These are phyloP conservation scores for Boletus rubropictus DNA, from an alignment of 768 basidiomycete species.

Conservation along the genomic window DNA sequence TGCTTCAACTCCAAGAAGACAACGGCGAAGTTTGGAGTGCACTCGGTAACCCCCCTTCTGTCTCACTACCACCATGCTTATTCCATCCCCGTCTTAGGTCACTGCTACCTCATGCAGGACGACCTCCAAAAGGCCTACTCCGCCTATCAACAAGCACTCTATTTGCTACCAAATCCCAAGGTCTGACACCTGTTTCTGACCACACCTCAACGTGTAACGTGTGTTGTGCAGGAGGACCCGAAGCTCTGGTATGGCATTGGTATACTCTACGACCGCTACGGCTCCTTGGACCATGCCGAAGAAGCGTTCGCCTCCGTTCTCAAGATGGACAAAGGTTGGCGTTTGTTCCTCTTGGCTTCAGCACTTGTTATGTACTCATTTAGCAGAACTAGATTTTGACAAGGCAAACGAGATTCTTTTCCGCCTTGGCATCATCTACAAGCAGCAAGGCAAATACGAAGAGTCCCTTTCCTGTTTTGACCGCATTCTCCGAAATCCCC, in stretches of 20 bases:
- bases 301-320: constrained; percentile 97
- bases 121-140: constrained; percentile 98
- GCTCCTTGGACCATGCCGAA: constrained; percentile 96
- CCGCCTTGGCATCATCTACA: constrained; percentile 97
- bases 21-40: constrained; percentile 99
- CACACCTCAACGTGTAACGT: constrained; percentile 4
- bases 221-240: constrained; percentile 68
- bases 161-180: constrained; percentile 93
- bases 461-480: constrained; percentile 91
- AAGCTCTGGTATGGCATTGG: constrained; percentile 99
- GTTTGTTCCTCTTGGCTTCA: not conserved
- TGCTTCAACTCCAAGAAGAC: constrained; percentile 84
- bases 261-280: constrained; percentile 97
- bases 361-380: constrained; percentile 25
- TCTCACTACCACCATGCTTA: constrained; percentile 11
- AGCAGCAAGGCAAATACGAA: constrained; percentile 92
- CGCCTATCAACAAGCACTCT: constrained; percentile 97
- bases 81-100: constrained; percentile 46
- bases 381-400: constrained; percentile 71
- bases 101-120: constrained; percentile 99
- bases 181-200: constrained; percentile 34
- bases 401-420: constrained; percentile 99
- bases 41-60: constrained; percentile 52
- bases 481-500: constrained; percentile 92
- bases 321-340: constrained; percentile 90